phyloP scores from a whole-genome alignment of 768 basidiomycete species.

The Agaricus sinodeliciosus region DNA sequence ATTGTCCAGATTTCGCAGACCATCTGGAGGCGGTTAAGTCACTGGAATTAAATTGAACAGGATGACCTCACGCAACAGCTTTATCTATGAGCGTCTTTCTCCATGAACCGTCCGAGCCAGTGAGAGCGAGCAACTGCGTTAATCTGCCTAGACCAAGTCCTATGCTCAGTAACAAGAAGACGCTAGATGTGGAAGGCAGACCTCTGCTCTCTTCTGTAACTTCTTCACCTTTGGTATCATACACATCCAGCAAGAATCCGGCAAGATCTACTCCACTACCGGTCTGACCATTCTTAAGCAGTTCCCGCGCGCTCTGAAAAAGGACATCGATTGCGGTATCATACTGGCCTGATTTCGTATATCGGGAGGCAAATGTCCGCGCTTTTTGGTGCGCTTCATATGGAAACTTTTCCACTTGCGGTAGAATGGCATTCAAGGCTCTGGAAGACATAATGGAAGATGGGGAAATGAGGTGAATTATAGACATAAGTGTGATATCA shows the following conservation, averaged over 20 bases:
- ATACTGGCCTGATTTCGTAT: conserved; percentile 73
- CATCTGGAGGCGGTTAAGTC: conserved; percentile 48
- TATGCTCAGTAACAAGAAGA: conserved; percentile 12
- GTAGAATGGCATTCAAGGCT: conserved; percentile 72
- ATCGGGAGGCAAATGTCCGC: conserved; percentile 88
- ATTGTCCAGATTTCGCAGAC: conserved; percentile 72
- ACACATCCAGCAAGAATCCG: conserved; percentile 76
- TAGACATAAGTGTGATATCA: neutral
- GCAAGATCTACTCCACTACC: conserved; percentile 90
- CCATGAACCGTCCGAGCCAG: conserved; percentile 78
- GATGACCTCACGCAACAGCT: conserved; percentile 62
- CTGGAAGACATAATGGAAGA: conserved; percentile 40
- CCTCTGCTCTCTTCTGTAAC: conserved; percentile 80
- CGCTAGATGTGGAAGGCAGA: conserved; percentile 28
- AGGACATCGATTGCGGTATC: conserved; percentile 89
- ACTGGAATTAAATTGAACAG: conserved; percentile 4
- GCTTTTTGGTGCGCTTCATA: conserved; percentile 98
- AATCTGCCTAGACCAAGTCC: conserved; percentile 54
- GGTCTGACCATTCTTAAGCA: conserved; percentile 81
- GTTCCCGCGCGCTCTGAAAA: conserved; percentile 82
- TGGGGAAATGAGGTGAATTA: conserved; percentile 13
- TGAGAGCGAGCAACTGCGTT: conserved; percentile 87
- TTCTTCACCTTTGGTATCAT: conserved; percentile 63
- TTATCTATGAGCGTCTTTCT: conserved; percentile 85
- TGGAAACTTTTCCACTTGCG: conserved; percentile 63